phyloP scores from a whole-genome alignment of 257 asterid genomes.

The Nicotiana benthamiana region DNA sequence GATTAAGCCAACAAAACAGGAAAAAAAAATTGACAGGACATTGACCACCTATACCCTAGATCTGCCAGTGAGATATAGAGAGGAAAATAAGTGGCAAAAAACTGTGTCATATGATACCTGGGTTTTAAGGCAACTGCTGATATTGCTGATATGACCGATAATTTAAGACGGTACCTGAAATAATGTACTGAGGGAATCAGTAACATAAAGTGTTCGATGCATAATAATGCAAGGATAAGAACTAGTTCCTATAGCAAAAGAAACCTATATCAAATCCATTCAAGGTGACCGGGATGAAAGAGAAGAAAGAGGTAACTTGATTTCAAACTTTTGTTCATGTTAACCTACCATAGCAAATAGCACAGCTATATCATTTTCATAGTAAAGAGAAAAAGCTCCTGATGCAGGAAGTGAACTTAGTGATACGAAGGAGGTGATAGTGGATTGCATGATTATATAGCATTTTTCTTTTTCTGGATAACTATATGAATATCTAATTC shows the following conservation, averaged over 20 bases:
- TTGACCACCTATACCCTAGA: neutral
- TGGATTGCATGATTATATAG: neutral
- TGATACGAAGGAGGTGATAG: neutral
- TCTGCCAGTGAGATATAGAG: neutral
- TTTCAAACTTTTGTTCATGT: neutral
- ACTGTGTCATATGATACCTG: slow-evolving; percentile 24
- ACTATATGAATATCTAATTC: neutral
- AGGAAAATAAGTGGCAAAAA: neutral
- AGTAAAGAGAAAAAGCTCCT: neutral
- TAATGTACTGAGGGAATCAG: neutral
- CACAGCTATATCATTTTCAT: neutral
- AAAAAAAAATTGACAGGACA: neutral
- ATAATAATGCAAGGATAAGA: neutral
- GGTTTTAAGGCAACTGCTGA: slow-evolving; percentile 45
- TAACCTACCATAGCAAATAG: neutral
- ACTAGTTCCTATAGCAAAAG: neutral
- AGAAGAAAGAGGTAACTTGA: neutral
- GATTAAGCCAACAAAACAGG: neutral
- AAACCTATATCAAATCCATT: neutral
- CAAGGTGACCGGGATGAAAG: neutral
- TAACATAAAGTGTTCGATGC: neutral
- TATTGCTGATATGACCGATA: slow-evolving; percentile 55
- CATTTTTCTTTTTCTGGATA: neutral
- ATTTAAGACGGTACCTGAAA: slow-evolving; percentile 58
- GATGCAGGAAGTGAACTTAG: neutral